Evolutionary conservation across 2,329 filamentous ascomycete genomes (phyloP).

Genomic region (Lachnellula willkommii): DNA sequence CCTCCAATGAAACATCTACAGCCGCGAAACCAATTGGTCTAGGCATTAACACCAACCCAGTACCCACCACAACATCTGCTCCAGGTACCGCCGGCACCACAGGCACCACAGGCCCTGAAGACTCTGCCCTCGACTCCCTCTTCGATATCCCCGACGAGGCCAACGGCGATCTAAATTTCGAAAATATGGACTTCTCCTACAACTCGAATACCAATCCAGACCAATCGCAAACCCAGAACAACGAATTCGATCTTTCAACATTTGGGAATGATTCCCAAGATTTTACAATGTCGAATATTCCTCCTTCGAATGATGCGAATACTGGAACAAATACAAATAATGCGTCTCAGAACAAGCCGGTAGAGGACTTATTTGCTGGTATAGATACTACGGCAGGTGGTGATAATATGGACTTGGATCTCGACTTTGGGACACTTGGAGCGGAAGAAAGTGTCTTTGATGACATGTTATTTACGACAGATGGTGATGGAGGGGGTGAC

Average conservation of each 20-base stretch:
- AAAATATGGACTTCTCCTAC: constrained; percentile 26
- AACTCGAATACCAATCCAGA: constrained; percentile 13
- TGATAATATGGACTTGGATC: constrained; percentile 41
- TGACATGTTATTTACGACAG: constrained; percentile 26
- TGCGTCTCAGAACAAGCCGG: constrained; percentile 14
- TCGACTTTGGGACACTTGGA: constrained; percentile 45
- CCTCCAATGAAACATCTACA: constrained; percentile 8
- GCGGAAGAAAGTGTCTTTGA: constrained; percentile 29
- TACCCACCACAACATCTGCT: constrained; percentile 8
- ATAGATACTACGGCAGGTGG: constrained; percentile 9
- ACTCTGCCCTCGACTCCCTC: constrained; percentile 26
- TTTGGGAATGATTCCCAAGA: constrained; percentile 33
- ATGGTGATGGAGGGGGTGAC: constrained; percentile 18
- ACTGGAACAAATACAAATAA: constrained; percentile 11
- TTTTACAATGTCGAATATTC: constrained; percentile 35
- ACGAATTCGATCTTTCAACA: constrained; percentile 28
- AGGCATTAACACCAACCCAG: constrained; percentile 22
- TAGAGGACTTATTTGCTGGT: constrained; percentile 21
- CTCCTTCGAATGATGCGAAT: constrained; percentile 12
- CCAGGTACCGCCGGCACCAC: constrained; percentile 11
- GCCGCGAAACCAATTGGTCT: constrained; percentile 20
- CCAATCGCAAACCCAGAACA: constrained; percentile 21
- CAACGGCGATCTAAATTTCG: constrained; percentile 23
- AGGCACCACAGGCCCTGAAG: constrained; percentile 5
- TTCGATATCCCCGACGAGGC: constrained; percentile 24